These are phyloP conservation scores for Rhizopogon sp. DNA, from an alignment of 768 basidiomycete genomes.

Conservation along the genomic window DNA sequence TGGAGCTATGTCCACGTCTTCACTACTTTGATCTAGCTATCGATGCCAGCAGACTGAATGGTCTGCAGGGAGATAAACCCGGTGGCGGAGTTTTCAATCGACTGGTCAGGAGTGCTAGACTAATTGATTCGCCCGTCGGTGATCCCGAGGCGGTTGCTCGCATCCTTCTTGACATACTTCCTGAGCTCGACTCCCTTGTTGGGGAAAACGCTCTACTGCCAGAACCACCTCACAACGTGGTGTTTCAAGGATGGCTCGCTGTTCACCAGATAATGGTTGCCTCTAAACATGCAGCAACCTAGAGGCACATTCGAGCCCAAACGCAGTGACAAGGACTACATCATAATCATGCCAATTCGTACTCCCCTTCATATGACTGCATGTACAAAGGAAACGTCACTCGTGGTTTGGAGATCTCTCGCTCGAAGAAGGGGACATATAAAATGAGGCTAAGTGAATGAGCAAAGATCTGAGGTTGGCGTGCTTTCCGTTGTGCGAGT, in stretches of 20 bases:
- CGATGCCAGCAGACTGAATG: constrained; percentile 1
- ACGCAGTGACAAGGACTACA: too few relatives aligned
- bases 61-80: not conserved
- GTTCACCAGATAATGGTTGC: not conserved
- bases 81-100: not conserved
- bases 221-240: not conserved
- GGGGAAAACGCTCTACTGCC: not conserved
- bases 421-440: too few relatives aligned
- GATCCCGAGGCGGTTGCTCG: not conserved
- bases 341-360: too few relatives aligned
- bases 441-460: too few relatives aligned
- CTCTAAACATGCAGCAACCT: not conserved
- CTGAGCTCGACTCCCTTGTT: not conserved
- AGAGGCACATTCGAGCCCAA: too few relatives aligned
- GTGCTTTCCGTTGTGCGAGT: too few relatives aligned
- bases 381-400: too few relatives aligned
- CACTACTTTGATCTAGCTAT: not conserved
- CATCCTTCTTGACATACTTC: constrained; percentile 2
- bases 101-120: not conserved
- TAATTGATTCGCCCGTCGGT: not conserved
- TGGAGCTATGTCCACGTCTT: constrained; percentile 1
- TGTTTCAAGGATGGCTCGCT: not conserved
- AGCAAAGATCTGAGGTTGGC: too few relatives aligned
- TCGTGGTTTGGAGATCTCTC: too few relatives aligned
- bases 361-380: too few relatives aligned